Base-by-base conservation (phyloP, 352 stramenopile genomes). In the Elongisporangium undulatum region DNA sequence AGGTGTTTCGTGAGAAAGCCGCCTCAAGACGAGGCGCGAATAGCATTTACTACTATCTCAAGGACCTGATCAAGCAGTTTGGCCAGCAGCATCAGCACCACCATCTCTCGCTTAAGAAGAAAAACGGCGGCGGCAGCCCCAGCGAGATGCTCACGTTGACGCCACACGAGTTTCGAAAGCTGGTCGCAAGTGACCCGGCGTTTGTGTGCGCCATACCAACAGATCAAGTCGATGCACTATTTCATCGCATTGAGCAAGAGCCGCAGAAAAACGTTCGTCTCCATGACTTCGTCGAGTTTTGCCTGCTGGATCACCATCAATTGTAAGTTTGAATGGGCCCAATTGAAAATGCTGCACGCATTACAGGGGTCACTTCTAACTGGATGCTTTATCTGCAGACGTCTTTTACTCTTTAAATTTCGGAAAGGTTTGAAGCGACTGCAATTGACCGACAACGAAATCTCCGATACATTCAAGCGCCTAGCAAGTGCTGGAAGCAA, bases 11-110 rank as follows among this genome's bases (percentile, higher is more conserved):
- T n/a, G 84, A 90, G 62, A 94, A 92, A 62, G 84, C 84, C 17
- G 74, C 82, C 29, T 91, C 82, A 8, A 90, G 88, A 77, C 83
- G 83, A 16, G 84, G 79, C 9, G 75, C 87, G 59, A 94, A 94
- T 66, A 82, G 79, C 55, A 85, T 94, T 41, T 94, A 90, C 68
- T 94, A 90, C 71, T 90, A 89, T 59, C 66, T 94, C 45, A 94
- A 94, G 61, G 80, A 88, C n/a, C 64, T 92, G 21, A 87, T 94
- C 72, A 79, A 75, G 57, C 83, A 72, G 51, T 92, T 89, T 48
- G 77, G 75, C 5, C 64, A 79, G 65, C 63, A 75, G 17, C 23
- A 56, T 20, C 67, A 86, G 3, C 64, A 79, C 62, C 63, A 75
- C 16, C 23, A 56, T 29, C 66, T 84, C 48, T 50, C 71, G 21